phyloP scores from a whole-genome alignment of 306 rosid species.

The Argentina anserina region DNA sequence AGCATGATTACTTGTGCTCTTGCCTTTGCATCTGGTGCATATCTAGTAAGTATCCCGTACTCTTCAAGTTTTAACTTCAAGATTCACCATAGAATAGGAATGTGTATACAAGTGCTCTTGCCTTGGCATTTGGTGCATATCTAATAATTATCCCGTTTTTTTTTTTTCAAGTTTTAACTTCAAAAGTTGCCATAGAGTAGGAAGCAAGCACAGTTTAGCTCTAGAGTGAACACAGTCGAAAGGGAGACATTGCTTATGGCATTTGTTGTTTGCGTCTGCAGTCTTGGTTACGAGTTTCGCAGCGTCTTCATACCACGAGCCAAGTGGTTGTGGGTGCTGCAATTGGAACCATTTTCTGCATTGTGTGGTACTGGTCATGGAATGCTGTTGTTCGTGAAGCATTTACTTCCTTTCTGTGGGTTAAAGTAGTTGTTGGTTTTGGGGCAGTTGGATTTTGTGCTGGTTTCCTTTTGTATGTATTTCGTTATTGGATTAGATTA shows the following conservation, averaged over 20 bases:
- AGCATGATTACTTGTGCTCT: slow-evolving; percentile 40
- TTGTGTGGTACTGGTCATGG: slow-evolving; percentile 73
- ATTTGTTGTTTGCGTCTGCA: slow-evolving; percentile 29
- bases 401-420: slow-evolving; percentile 48
- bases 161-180: too few relatives aligned
- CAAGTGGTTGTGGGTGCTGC: slow-evolving; percentile 80
- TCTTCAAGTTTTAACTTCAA: not conserved
- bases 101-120: too few relatives aligned
- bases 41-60: slow-evolving; percentile 57
- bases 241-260: slow-evolving; percentile 19
- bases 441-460: slow-evolving; percentile 59
- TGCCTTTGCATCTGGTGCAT: slow-evolving; percentile 54
- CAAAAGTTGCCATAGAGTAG: too few relatives aligned
- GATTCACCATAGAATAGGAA: slow-evolving; percentile 11
- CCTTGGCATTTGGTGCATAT: slow-evolving; percentile 57
- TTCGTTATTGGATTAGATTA: slow-evolving; percentile 66
- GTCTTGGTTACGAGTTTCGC: slow-evolving; percentile 84
- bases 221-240: not conserved
- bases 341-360: slow-evolving; percentile 47
- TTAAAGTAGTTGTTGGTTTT: slow-evolving; percentile 42
- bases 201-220: not conserved
- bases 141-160: slow-evolving; percentile 58
- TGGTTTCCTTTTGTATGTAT: slow-evolving; percentile 44
- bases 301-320: slow-evolving; percentile 61
- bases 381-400: slow-evolving; percentile 46